Base-by-base conservation (phyloP, 441 rosid species). In the Syzygium syzygioides region DNA sequence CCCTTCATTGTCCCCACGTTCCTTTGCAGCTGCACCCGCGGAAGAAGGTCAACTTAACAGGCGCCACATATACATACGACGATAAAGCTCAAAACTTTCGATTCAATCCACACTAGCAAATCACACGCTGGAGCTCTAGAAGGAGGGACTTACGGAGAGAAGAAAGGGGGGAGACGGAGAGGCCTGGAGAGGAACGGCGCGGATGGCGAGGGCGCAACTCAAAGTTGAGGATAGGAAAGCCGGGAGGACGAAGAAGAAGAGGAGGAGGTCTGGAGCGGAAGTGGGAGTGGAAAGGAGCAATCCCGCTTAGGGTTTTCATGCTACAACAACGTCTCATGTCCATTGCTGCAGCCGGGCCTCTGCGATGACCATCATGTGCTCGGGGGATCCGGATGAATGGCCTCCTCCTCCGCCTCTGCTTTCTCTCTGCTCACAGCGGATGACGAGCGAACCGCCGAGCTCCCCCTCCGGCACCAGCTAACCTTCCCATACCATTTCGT, bases 11-110 rank as follows among this genome's bases (percentile, higher is more conserved):
- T 45, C 83, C 48, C 83, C 83, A 76, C 41, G 94, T 79, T 92
- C 94, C 45, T 89, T 87, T 85, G 92, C 93, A 91, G 94, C 96
- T 93, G 66, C 87, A 89, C 55, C 91, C 86, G 88, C 90, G 15
- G 60, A 57, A 84, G 45, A 87, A 83, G 48, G n/a, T n/a, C 45
- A 48, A 88, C 55, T 53, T 64, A 80, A 83, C 32, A 45, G 56
- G 54, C 87, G 79, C 50, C 85, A 26, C 66, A 68, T 53, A 53
- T 34, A 37, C 9, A 37, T 15, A 15, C 10, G 41, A 54, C 80
- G 25, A 68, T 83, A 45, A 79, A 32, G 26, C 56, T 20, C 28
- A 71, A 71, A 55, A 26, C 54, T 85, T 62, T 86, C 23, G 50
- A 48, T 50, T 79, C 88, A 79, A 84, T 50, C 26, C 52, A 30